These are phyloP conservation scores for Bauhinia variegata DNA, from an alignment of 306 rosid species.

Conservation along the genomic window DNA sequence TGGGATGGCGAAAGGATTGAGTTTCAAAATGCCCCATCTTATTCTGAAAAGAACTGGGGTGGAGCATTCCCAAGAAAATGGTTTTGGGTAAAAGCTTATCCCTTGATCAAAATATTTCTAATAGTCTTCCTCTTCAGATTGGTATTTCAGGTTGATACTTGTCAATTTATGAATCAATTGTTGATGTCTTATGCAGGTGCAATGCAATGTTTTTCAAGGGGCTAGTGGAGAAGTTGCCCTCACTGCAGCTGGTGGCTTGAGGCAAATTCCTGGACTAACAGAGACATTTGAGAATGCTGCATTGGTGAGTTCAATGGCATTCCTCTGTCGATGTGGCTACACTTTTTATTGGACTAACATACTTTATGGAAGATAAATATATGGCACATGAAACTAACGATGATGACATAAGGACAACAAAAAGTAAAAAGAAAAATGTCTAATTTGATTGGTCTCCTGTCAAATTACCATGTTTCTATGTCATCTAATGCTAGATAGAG, in stretches of 20 bases:
- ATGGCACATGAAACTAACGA: slow-evolving; percentile 23
- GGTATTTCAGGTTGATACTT: too few relatives aligned
- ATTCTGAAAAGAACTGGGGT: slow-evolving; percentile 98
- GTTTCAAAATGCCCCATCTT: slow-evolving; percentile 88
- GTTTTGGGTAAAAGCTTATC: slow-evolving; percentile 82
- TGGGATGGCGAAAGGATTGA: slow-evolving; percentile 94
- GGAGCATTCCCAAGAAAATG: slow-evolving; percentile 97
- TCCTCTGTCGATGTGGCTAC: slow-evolving; percentile 21
- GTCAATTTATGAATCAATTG: slow-evolving; percentile 8
- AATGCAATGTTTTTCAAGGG: slow-evolving; percentile 89
- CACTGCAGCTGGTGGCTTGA: slow-evolving; percentile 83
- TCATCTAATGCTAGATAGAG: too few relatives aligned
- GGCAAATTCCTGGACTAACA: slow-evolving; percentile 76
- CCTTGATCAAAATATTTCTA: slow-evolving; percentile 28
- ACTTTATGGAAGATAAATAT: slow-evolving; percentile 8
- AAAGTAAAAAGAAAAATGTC: too few relatives aligned
- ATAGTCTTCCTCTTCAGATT: slow-evolving; percentile 11
- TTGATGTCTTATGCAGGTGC: slow-evolving; percentile 62
- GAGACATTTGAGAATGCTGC: slow-evolving; percentile 85
- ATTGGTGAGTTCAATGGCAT: slow-evolving; percentile 54
- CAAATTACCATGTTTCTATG: slow-evolving; percentile 26
- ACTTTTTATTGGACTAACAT: neutral
- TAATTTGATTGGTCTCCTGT: slow-evolving; percentile 13
- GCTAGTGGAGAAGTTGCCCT: slow-evolving; percentile 80
- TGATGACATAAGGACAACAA: neutral